Evolutionary conservation across 164 flowering plant genomes (phyloP).

Genomic region (Piper longum): DNA sequence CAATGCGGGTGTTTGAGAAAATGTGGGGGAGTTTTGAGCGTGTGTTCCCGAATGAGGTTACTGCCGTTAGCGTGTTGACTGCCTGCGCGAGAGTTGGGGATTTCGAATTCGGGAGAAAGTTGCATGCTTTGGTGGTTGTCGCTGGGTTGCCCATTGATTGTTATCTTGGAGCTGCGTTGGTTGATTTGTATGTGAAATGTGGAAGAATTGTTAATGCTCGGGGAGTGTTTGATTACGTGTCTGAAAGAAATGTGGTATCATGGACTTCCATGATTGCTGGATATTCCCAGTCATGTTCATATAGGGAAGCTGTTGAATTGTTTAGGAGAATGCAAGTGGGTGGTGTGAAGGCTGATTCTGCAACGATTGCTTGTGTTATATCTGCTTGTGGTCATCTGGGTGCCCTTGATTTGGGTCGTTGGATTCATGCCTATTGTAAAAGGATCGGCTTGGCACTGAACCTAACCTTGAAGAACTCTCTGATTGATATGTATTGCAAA

Average conservation of each 20-base stretch:
- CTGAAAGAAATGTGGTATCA: constrained; percentile 18
- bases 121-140: constrained; percentile 13
- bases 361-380: constrained; percentile 17
- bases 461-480: constrained; percentile 9
- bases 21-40: constrained; percentile 4
- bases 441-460: constrained; percentile 12
- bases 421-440: constrained; percentile 16
- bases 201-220: constrained; percentile 12
- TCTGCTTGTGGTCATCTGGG: constrained; percentile 23
- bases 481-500: constrained; percentile 30
- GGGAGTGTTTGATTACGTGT: constrained; percentile 14
- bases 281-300: constrained; percentile 13
- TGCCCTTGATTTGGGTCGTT: constrained; percentile 18
- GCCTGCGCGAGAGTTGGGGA: constrained; percentile 16
- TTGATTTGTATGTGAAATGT: constrained; percentile 22
- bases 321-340: constrained; percentile 22
- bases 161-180: constrained; percentile 13
- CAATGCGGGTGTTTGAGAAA: constrained; percentile 10
- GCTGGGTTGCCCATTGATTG: constrained; percentile 14
- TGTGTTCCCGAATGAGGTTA: constrained; percentile 15
- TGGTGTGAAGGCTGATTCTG: constrained; percentile 12
- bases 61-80: constrained; percentile 13
- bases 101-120: constrained; percentile 12
- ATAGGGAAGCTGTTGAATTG: constrained; percentile 16
- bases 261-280: constrained; percentile 25